Evolutionary conservation across 2,329 filamentous ascomycete genomes (phyloP), one percentile per base, ranked within the genome.

Genomic region (Aspergillus quadricinctus): DNA sequence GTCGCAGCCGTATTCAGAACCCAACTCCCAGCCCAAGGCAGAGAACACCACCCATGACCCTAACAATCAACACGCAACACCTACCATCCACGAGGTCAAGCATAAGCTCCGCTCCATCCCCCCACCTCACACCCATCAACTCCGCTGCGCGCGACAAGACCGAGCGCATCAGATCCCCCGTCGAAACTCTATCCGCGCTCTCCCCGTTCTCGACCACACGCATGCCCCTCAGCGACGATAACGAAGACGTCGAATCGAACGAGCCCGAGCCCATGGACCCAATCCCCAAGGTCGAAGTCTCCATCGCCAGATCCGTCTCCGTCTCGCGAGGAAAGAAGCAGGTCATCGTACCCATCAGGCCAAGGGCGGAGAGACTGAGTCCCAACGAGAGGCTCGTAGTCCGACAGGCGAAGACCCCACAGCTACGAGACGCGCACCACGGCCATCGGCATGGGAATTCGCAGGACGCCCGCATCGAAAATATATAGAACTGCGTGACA

Each of bases 301-400:
- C 74, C 3, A 66, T 71, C 37, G 75, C 75, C 3, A 64, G 73
- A 28, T 75, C 74, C 4, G 61, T 77, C 8, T 75, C 73, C 8
- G 67, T 77, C 0, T 69, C 69, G 0, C 65, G 63, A 31, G 68
- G 67, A 8, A 72, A 65, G 29, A 69, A 65, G 43, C 72, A 75
- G 53, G 58, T 73, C n/a, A 59, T 76, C 6, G 70, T 76, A 6
- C 73, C 74, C 0, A 66, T 75, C 11, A 61, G 66, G 11, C 52
- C 65, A 2, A 61, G 65, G 9, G 49, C 59, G 3, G 66, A 66
- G 48, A 65, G 65, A 17, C 52, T 66, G 23, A 61, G 57, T 43
- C 58, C 61, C 2, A 64, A 69, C 23, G 72, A 74, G 56, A 62
- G 70, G 9, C 59, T 69, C 21, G 63, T 72, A 1, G 62, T 63